Percentiles rank a stretch among this genome's conserved stretches.
phyloP scores from a whole-genome alignment of 805 yeast genomes.

The Saccharomycopsis sp. region DNA sequence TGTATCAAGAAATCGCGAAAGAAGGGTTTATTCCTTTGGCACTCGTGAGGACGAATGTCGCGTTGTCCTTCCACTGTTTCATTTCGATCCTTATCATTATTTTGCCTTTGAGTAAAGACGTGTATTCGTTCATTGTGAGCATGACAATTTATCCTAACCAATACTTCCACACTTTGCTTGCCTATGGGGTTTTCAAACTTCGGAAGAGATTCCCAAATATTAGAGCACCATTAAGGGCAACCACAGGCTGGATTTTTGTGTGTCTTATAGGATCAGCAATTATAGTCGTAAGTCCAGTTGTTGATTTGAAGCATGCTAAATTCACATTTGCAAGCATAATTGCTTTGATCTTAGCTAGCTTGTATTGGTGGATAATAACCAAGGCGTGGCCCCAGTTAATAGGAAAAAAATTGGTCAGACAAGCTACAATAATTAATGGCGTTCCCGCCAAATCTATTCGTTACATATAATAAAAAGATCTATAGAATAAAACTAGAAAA shows the following conservation, averaged over 20 bases:
- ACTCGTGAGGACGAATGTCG: constrained; percentile 42
- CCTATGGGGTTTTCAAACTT: constrained; percentile 41
- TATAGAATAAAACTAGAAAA: constrained; percentile 1
- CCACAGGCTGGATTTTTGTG: neutral
- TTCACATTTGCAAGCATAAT: constrained; percentile 11
- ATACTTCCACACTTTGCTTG: constrained; percentile 37
- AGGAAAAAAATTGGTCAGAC: constrained; percentile 3
- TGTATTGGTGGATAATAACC: constrained; percentile 14
- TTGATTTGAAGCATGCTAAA: neutral
- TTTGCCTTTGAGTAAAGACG: constrained; percentile 6
- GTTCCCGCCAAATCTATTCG: neutral
- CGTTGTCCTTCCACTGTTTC: constrained; percentile 32
- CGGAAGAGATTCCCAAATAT: constrained; percentile 37
- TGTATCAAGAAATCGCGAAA: constrained; percentile 56
- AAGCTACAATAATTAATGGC: neutral
- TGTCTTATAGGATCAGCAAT: constrained; percentile 11
- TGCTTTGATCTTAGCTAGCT: constrained; percentile 3
- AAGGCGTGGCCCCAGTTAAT: constrained; percentile 7
- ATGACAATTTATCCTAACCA: constrained; percentile 31
- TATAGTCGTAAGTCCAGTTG: constrained; percentile 13
- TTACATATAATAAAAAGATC: neutral
- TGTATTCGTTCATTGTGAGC: constrained; percentile 27
- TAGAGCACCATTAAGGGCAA: constrained; percentile 38
- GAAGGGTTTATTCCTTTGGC: constrained; percentile 57
- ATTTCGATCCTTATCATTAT: constrained; percentile 23